Evolutionary conservation across 208 protist genomes (phyloP).

Genomic region (Crithidia mellificae): DNA sequence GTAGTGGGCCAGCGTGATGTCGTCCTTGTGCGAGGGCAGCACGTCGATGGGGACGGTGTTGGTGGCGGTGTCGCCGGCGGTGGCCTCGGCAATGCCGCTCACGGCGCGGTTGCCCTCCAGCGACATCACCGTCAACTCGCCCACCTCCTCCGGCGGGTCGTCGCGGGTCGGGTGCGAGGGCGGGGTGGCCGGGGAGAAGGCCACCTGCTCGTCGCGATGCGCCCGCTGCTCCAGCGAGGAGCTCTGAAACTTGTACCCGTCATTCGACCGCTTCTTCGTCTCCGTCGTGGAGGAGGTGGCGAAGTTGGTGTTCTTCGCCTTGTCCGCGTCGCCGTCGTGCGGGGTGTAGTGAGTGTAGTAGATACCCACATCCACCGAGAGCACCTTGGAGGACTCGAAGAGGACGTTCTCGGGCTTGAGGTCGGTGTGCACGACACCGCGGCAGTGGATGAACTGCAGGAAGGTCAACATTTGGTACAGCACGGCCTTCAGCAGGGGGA

Average conservation of each 20-base stretch:
- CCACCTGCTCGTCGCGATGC: constrained; percentile 32
- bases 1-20: constrained; percentile 50
- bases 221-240: constrained; percentile 39
- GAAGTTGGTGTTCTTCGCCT: background rate
- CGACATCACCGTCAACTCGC: constrained; percentile 4
- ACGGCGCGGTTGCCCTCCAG: constrained; percentile 5
- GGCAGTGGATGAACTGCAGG: constrained; percentile 94
- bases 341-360: constrained; percentile 37
- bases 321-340: background rate
- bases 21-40: constrained; percentile 82
- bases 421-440: constrained; percentile 97
- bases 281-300: constrained; percentile 2
- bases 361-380: constrained; percentile 41
- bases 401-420: constrained; percentile 97
- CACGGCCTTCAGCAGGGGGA: constrained; percentile 94
- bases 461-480: constrained; percentile 85
- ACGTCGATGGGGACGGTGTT: constrained; percentile 44
- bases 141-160: background rate
- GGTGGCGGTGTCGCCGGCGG: constrained; percentile 6
- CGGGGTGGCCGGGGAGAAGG: constrained; percentile 8
- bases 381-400: constrained; percentile 60
- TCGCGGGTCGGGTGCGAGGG: background rate
- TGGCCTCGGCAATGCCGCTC: background rate
- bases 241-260: constrained; percentile 38
- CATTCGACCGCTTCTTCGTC: constrained; percentile 32